Percentiles rank a stretch among this genome's conserved stretches.
Evolutionary conservation across 2,329 filamentous ascomycete genomes (phyloP).

Genomic region (Trichophyton equinum): DNA sequence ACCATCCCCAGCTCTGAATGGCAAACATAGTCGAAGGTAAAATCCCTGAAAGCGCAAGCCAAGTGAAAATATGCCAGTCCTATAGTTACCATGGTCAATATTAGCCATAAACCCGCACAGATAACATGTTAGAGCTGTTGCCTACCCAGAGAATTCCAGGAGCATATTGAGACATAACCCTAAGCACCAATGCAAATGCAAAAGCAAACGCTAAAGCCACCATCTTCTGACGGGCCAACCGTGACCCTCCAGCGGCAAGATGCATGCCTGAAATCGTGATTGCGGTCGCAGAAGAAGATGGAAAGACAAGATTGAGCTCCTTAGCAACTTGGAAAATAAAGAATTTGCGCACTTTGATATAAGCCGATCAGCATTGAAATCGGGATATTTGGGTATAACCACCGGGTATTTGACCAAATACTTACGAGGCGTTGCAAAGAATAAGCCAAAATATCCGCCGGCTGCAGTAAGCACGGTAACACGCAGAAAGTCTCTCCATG

Average conservation of each 20-base stretch:
- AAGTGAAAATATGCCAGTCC: slow-evolving; percentile 43
- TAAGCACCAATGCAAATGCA: slow-evolving; percentile 37
- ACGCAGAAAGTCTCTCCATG: slow-evolving; percentile 11
- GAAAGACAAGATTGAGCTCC: slow-evolving; percentile 49
- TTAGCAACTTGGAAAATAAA: slow-evolving; percentile 42
- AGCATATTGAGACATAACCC: slow-evolving; percentile 48
- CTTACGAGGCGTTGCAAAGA: slow-evolving; percentile 44
- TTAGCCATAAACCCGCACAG: background rate
- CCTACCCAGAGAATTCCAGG: slow-evolving; percentile 44
- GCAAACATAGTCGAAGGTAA: slow-evolving; percentile 1
- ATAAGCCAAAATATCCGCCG: slow-evolving; percentile 43
- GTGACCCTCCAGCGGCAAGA: slow-evolving; percentile 40
- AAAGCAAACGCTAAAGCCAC: slow-evolving; percentile 44
- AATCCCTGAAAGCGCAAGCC: slow-evolving; percentile 19
- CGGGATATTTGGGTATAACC: background rate
- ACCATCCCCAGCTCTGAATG: slow-evolving; percentile 49
- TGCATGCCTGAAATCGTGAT: slow-evolving; percentile 54
- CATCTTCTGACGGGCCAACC: slow-evolving; percentile 45
- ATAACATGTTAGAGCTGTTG: background rate
- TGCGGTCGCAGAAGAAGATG: slow-evolving; percentile 47
- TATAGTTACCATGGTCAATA: background rate
- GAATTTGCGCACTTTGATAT: slow-evolving; percentile 44
- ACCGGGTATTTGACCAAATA: background rate
- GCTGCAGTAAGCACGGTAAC: slow-evolving; percentile 12
- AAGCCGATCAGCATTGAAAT: slow-evolving; percentile 9